Evolutionary conservation across 768 basidiomycete genomes (phyloP), one percentile per base, ranked within the genome.

Genomic region (Gymnopilus dilepis): DNA sequence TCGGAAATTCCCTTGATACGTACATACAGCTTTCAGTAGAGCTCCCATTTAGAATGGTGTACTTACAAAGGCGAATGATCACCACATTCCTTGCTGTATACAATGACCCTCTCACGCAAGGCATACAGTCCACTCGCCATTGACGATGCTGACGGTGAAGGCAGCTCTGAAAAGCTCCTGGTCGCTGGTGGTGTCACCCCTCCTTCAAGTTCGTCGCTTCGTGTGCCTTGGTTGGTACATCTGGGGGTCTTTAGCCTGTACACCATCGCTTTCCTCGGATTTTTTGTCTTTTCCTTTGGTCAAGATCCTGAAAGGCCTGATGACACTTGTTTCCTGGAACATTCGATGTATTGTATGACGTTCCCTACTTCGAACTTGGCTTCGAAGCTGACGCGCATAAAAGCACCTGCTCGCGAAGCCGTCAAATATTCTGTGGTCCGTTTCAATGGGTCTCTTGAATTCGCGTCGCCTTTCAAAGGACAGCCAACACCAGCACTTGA

Each of bases 401-500:
- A 48, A 48, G 47, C 47, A 6, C 47, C 47, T 30, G 47, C 28
- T 28, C 47, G n/a, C 9, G n/a, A 48, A 13, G 47, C 28, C 15
- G 47, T 48, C 1, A 15, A 48, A 15, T 48, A 48, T 30, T 48
- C 47, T 13, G 26, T 48, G 13, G 12, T 48, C 26, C 47, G 17
- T 4, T 60, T 53, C 26, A 60, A 60, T 40, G 59, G 48, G 2
- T 42, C 59, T 9, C 28, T 60, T 5, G 51, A 60, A 6, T 41
- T 19, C 22, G 24, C 38, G 12, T 60, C 59, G 12, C 37, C 33
- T 6, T 60, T 43, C 22, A 40, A 51, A 19, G 59, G 59, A 5
- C 37, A 52, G 0, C 40, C 59, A 6, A 53, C 38, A 31, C n/a
- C 40, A 17, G 50, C 51, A 3, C 37, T 52, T 26, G 59, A 60